Evolutionary conservation across 108 stramenopile genomes (phyloP), one percentile per base, ranked within the genome.

Genomic region (Discostella pseudostelligera): DNA sequence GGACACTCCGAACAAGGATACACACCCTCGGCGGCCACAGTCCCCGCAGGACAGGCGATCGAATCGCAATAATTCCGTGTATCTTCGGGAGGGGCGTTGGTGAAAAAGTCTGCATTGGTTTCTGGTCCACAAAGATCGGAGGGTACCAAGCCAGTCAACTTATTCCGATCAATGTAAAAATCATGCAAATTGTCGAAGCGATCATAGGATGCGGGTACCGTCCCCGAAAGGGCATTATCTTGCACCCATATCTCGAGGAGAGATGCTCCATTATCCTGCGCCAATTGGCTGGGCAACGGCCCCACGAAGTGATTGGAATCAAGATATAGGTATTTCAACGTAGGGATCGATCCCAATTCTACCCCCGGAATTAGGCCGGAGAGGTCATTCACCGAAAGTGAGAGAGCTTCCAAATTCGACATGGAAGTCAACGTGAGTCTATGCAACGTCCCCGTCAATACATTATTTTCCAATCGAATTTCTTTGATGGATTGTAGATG

Each of bases 151-250:
- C 74, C 79, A 8, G 79, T 80, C 5, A 80, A 35, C 63, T 76
- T 80, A 40, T 80, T 80, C 14, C 67, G 71, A 16, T 72, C 77
- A 7, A 74, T 73, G 54, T 54, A 78, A 42, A 78, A 76, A 46
- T 72, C 65, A 35, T 69, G 54, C 26, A 80, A 25, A 24, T 62
- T 57, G 37, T 71, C 66, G 14, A 80, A 59, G 39, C 63, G 37
- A 13, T 48, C 49, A 47, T 65, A 71, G 37, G 49, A 66, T 39
- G 67, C 49, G 24, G 85, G 83, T 14, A 86, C 72, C 0, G 83
- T 81, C 11, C 85, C 85, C 14, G 69, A 80, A 1, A 86, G 66
- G 20, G 61, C 63, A 57, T 86, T 86, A 63, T 68, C 54, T 55
- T 86, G 83, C 4, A 86, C 43, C 78, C 81, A 73, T 8, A 83